Conservation (phyloP, 768 basidiomycete species). For the Lepiota venenata region DNA sequence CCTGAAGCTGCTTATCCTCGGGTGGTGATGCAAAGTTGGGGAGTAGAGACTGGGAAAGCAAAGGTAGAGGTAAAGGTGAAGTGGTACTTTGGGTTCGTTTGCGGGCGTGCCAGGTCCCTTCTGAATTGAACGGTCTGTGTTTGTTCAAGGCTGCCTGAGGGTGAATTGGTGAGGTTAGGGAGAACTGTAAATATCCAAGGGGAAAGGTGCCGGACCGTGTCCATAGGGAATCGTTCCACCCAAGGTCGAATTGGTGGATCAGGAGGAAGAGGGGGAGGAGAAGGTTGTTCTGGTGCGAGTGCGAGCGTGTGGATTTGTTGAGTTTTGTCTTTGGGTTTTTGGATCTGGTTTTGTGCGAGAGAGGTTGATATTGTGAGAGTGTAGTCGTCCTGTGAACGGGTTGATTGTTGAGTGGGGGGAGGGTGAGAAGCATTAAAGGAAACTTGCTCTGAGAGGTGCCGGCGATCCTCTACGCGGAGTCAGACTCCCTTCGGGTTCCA, state of each 20-base stretch:
- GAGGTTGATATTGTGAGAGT: not conserved
- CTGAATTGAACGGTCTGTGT: constrained; percentile 1
- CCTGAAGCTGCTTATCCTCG: not conserved
- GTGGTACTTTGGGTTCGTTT: not conserved
- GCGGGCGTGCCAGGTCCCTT: constrained; percentile 10
- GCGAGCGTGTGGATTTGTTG: not conserved
- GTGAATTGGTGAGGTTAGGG: not conserved
- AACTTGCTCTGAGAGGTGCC: not conserved
- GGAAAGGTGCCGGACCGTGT: too few relatives aligned
- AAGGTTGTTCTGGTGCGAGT: not conserved
- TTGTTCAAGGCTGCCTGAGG: not conserved
- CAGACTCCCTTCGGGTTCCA: not conserved
- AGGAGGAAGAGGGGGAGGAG: too few relatives aligned
- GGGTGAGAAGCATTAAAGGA: not conserved
- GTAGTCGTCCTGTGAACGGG: not conserved
- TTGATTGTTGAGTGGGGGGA: not conserved
- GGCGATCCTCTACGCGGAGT: not conserved
- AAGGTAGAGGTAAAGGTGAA: not conserved
- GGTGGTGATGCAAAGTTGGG: not conserved
- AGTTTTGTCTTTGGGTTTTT: not conserved
- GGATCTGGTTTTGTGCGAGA: not conserved
- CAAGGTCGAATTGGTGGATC: too few relatives aligned
- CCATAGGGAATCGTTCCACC: too few relatives aligned
- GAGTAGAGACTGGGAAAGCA: not conserved
- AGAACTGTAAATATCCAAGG: too few relatives aligned